Conservation (phyloP, 495 filamentous ascomycete genomes). For the Lophiostoma macrostomum region DNA sequence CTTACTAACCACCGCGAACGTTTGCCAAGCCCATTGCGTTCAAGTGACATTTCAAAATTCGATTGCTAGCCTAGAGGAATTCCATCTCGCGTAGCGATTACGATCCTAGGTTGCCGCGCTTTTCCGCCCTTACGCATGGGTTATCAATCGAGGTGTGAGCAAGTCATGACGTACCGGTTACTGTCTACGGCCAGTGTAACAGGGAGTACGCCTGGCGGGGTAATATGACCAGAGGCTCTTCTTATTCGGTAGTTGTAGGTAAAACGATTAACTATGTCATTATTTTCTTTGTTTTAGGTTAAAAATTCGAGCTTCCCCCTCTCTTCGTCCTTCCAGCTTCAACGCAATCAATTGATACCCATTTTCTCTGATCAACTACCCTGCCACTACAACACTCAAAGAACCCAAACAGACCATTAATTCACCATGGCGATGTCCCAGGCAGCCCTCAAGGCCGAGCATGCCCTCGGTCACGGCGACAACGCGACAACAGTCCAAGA, state of each 20-base stretch:
- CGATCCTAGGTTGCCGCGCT: no score
- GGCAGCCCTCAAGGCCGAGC: slow-evolving; percentile 62
- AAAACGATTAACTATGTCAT: slow-evolving; percentile 12
- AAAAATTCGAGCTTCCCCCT: background rate
- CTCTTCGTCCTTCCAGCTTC: background rate
- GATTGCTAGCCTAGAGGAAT: background rate
- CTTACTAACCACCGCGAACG: background rate
- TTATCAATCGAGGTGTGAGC: background rate
- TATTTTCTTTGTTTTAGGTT: slow-evolving; percentile 6
- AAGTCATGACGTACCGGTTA: slow-evolving; percentile 5
- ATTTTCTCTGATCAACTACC: background rate
- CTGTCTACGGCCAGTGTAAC: background rate
- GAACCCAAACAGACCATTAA: no score
- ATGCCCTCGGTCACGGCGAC: slow-evolving; percentile 61
- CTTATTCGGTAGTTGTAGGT: background rate
- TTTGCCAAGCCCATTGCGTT: slow-evolving; percentile 10
- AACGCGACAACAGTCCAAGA: slow-evolving; percentile 58
- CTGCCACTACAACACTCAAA: background rate
- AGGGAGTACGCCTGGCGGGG: background rate
- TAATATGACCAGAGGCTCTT: no score
- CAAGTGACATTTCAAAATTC: slow-evolving; percentile 11
- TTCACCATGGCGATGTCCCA: slow-evolving; percentile 50
- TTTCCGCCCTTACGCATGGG: background rate
- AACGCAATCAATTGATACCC: background rate
- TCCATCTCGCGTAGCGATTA: no score